Evolutionary conservation across 2,329 filamentous ascomycete species (phyloP).

Genomic region (Trichophyton benhamiae): DNA sequence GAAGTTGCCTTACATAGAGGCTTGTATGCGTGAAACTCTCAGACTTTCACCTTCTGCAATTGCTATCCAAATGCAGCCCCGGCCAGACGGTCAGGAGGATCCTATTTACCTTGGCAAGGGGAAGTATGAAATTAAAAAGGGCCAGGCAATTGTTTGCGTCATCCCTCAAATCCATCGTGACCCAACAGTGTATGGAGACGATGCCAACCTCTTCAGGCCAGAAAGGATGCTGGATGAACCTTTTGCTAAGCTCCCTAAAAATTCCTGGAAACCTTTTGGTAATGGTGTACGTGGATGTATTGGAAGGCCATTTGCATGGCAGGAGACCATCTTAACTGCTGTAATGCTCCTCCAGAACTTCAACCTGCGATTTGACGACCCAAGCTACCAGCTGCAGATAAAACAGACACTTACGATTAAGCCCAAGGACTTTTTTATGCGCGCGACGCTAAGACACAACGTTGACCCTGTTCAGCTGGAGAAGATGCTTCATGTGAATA

Average conservation of each 20-base stretch:
- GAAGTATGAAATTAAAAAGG: not conserved
- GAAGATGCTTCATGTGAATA: not conserved
- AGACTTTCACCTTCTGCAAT: not conserved
- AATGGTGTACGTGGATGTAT: not conserved
- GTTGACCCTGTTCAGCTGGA: not conserved
- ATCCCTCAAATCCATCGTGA: not conserved
- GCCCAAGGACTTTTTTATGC: not conserved
- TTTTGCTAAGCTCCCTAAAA: not conserved
- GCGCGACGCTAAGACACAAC: not conserved
- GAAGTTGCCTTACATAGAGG: not conserved
- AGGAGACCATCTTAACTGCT: not conserved
- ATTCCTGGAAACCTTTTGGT: not conserved
- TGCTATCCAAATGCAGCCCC: not conserved
- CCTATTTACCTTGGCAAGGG: not conserved
- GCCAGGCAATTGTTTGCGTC: not conserved
- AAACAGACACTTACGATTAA: not conserved
- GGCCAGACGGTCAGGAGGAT: not conserved
- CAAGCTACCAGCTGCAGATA: not conserved
- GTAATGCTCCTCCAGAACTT: not conserved
- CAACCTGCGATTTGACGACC: not conserved
- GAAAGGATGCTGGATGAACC: not conserved
- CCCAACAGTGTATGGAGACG: not conserved
- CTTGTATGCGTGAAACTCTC: constrained; percentile 2
- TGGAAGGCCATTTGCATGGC: constrained; percentile 1
- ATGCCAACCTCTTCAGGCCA: not conserved